Evolutionary conservation across 257 asterid genomes (phyloP), one percentile per base, ranked within the genome.

Genomic region (Solanum sejunctum): DNA sequence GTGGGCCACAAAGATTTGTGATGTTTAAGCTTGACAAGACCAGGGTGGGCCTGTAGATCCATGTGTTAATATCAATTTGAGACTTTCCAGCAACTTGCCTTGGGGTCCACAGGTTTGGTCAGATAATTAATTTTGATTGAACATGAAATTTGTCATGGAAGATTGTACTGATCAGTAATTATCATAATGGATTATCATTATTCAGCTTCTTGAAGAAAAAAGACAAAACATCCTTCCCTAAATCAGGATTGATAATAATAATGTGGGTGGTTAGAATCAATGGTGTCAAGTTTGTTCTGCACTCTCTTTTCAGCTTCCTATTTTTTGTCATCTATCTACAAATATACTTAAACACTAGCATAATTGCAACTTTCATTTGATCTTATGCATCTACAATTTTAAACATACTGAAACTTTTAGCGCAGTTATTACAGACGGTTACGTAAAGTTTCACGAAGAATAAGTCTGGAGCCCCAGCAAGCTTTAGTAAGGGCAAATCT

Each of bases 81-180:
- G 64, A 26, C 63, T 56, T 83, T 82, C 61, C 80, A 81, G 41
- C 41, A 58, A 77, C 87, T 84, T 73, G 84, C 84, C 69, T 85
- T 60, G 92, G 92, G 91, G 87, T n/a, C 90, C 92, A 89, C 92
- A 70, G 63, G 71, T 85, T 85, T 89, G 85, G 87, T 85, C 82
- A 67, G 82, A 77, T 61, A 45, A 79, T 69, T 21, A 49, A 75
- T 51, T 51, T 49, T 77, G 82, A 54, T 77, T 73, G 85, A 54
- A 69, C 73, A 82, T 20, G 43, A 55, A 55, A 66, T 16, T 49
- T 72, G 57, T 85, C 39, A 84, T 43, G 70, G 89, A 87, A 88
- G 88, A 84, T 83, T 84, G 87, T 82, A 63, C 28, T 80, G n/a
- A 20, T 39, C 3, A 81, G 36, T 66, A 67, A 51, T 83, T 28